These are phyloP conservation scores for Cupressus sempervirens DNA, from an alignment of 75 land plant species.

Conservation along the genomic window DNA sequence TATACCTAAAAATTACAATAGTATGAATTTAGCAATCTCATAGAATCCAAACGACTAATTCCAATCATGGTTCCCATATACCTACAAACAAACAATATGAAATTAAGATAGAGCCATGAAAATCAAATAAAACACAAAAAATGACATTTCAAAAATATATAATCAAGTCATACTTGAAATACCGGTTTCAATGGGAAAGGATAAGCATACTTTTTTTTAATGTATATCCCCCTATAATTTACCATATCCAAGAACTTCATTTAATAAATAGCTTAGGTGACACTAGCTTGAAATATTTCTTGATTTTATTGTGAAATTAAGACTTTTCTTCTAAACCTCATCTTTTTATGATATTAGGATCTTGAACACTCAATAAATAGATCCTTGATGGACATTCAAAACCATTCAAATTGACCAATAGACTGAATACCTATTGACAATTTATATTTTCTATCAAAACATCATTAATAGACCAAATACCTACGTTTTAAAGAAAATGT, in stretches of 20 bases:
- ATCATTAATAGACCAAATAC: no score
- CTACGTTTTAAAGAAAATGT: no score
- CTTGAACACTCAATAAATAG: no score
- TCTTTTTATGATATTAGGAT: no score
- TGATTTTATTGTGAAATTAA: no score
- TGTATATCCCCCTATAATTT: neutral
- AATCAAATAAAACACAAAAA: neutral
- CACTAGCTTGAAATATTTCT: neutral
- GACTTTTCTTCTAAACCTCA: no score
- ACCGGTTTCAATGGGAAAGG: neutral
- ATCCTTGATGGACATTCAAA: no score
- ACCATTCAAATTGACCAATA: no score
- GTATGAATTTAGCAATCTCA: conserved; percentile 76
- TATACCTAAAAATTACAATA: conserved; percentile 82
- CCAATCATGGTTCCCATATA: conserved; percentile 80
- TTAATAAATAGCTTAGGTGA: neutral
- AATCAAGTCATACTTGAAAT: neutral
- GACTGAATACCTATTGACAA: no score
- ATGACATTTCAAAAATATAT: neutral
- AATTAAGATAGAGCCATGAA: no score
- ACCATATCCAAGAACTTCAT: neutral
- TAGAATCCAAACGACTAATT: conserved; percentile 66
- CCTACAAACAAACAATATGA: conserved; percentile 11
- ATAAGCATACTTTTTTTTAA: neutral
- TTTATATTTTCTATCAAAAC: no score